Base-by-base conservation (phyloP, 352 stramenopile species). In the Pythium pyrilobum region DNA sequence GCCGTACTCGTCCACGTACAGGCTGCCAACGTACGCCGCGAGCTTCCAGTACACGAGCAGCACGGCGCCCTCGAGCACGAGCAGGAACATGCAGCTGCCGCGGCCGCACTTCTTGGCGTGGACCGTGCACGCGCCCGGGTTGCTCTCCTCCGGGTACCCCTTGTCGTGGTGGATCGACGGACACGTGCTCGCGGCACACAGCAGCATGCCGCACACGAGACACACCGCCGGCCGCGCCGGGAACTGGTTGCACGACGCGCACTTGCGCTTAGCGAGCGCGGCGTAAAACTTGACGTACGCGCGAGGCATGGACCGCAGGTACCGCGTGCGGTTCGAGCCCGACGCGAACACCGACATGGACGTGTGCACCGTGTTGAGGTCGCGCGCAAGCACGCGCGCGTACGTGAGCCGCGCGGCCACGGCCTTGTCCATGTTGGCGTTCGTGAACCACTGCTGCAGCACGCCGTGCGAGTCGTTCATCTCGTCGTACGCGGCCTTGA, bases 1-100 rank as follows among this genome's bases (percentile, higher is more conserved):
- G 27, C 84, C 84, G 57, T 95, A 92, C 61, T 92, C 84, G 61
- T 95, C 84, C 51, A 95, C 80, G 43, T 92, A 95, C 45, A 92
- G 54, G 50, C 81, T 92, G 31, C 77, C 74, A 5, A 91, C 81
- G 38, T 91, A 94, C 11, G 84, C 81, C 1, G 84, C 83, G 37
- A 94, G 55, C 58, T 94, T 94, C 74, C 81, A 91, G 51, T 90
- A 92, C 53, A 95, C 81, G 16, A 95, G 71, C 56, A 95, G 52
- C 58, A 92, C 84, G 2, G 81, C 83, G 20, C 84, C 84, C 64
- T 95, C 84, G 15, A 95, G 64, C 41, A 92, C 81, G 2, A 95
- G 51, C 28, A 95, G 38, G 57, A 95, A 92, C 71, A 95, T 74
- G 25, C 84, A 83, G 16, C 81, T 88, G 20, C 81, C 81, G 27